Base-by-base conservation (phyloP, 2,329 filamentous ascomycete species). In the Eutypa lata region DNA sequence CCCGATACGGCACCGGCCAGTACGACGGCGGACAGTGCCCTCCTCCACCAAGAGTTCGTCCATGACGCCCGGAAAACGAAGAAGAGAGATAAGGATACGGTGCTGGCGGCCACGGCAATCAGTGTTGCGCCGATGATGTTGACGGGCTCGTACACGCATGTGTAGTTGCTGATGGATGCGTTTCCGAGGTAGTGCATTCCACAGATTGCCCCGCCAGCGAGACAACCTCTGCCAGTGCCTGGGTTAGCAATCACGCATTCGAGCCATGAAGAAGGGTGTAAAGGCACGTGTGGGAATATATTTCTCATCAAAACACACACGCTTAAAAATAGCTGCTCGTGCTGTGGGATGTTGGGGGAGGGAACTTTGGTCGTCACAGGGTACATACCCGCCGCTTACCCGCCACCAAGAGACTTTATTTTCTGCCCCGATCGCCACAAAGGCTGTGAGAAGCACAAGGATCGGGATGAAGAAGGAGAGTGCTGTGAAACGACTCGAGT, bases 101-200 rank as follows among this genome's bases (percentile, higher is more conserved):
- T 84, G 57, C 87, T 91, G 7, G 89, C 88, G 8, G 82, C 78
- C 3, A 90, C 79, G 4, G 91, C 88, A 57, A 95, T 91, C 45
- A 87, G 67, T 19, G 83, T 83, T 5, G 90, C 83, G 2, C 86
- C 89, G 2, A 87, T 72, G 16, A 95, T 79, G 63, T 84, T 83
- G 21, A 71, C 72, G 14, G 73, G 65, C 3, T 72, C 69, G 60
- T 92, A 91, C 11, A 76, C 71, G 61, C 89, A 86, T 3, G 67
- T 71, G 65, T 94, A 96, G 67, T 95, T 93, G 26, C 79, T 78
- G 56, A 93, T 91, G 33, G 90, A 90, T 31, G 88, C 82, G 65
- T 95, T 91, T n/a, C 90, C 90, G 18, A 93, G 76, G 63, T 94
- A 95, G 68, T 95, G 89, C 90, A 95, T 94, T 31, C 87, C 88